These are phyloP conservation scores for Apodospora peruviana DNA, from an alignment of 495 filamentous ascomycete species.

Conservation along the genomic window DNA sequence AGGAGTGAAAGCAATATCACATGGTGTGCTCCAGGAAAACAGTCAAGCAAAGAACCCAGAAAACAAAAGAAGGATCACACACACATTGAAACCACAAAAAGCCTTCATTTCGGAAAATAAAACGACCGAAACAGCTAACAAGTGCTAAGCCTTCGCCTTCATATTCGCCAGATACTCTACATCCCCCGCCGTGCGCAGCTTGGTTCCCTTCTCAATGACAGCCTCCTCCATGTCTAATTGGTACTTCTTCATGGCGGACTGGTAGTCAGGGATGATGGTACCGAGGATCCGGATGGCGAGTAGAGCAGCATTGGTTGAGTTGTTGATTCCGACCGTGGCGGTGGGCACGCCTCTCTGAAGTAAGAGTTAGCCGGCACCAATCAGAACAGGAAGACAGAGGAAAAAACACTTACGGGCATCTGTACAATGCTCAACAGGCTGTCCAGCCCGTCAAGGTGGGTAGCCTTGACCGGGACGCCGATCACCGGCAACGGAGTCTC, in stretches of 20 bases:
- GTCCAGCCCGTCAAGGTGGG: slow-evolving; percentile 80
- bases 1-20: too few species aligned
- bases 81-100: too few species aligned
- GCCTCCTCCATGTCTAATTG: slow-evolving; percentile 57
- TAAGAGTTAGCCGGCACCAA: background rate
- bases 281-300: slow-evolving; percentile 83
- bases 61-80: too few species aligned
- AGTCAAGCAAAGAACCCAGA: too few species aligned
- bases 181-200: slow-evolving; percentile 62
- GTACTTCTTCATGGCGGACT: slow-evolving; percentile 62
- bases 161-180: slow-evolving; percentile 53
- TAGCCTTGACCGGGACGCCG: slow-evolving; percentile 86
- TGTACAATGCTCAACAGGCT: slow-evolving; percentile 86
- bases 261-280: slow-evolving; percentile 51
- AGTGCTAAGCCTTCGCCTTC: slow-evolving; percentile 8
- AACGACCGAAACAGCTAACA: too few species aligned
- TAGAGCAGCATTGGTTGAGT: slow-evolving; percentile 86
- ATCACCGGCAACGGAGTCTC: slow-evolving; percentile 88
- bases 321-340: slow-evolving; percentile 88
- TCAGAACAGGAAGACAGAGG: background rate
- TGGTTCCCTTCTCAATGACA: slow-evolving; percentile 59
- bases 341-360: slow-evolving; percentile 64
- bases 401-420: slow-evolving; percentile 59
- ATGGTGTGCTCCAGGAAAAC: too few species aligned
- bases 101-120: too few species aligned